These are phyloP conservation scores for Exserohilum turcica DNA, from an alignment of 2,329 filamentous ascomycete genomes.

Conservation along the genomic window DNA sequence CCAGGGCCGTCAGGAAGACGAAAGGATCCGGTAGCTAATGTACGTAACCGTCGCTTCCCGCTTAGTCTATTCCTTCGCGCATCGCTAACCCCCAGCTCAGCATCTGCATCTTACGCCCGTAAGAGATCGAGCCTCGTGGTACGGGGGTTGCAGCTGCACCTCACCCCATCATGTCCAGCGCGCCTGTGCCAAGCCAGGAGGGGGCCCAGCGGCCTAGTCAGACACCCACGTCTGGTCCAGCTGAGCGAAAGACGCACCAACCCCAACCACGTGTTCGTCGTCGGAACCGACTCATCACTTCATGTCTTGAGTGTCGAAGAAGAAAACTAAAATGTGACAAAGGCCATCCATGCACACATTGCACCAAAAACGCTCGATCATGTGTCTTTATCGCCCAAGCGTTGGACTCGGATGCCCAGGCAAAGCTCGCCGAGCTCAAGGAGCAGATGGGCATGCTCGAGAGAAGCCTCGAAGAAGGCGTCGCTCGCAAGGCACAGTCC, in stretches of 20 bases:
- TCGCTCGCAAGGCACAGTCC: slow-evolving; percentile 55
- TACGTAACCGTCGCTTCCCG: slow-evolving; percentile 2
- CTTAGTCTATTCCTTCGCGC: not conserved
- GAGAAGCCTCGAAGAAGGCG: slow-evolving; percentile 70
- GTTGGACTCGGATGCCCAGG: slow-evolving; percentile 71
- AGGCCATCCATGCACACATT: slow-evolving; percentile 71
- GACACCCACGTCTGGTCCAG: slow-evolving; percentile 1
- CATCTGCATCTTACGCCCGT: slow-evolving; percentile 7
- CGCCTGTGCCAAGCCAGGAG: slow-evolving; percentile 5
- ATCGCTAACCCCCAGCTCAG: slow-evolving; percentile 6
- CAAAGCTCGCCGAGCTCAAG: slow-evolving; percentile 76
- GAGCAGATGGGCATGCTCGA: slow-evolving; percentile 77
- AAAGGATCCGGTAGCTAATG: not conserved
- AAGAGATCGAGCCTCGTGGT: not conserved
- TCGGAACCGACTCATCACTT: slow-evolving; percentile 47
- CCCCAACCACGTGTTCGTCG: slow-evolving; percentile 42
- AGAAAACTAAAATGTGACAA: slow-evolving; percentile 82
- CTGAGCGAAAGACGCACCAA: slow-evolving; percentile 25
- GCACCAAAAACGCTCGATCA: slow-evolving; percentile 57
- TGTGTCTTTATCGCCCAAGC: slow-evolving; percentile 69
- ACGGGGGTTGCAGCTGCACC: not conserved
- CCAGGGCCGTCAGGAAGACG: not conserved
- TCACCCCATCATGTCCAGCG: slow-evolving; percentile 12
- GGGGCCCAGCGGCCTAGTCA: not conserved
- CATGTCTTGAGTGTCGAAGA: slow-evolving; percentile 58